phyloP scores from a whole-genome alignment of 2,329 filamentous ascomycete genomes.

The Neodidymelliopsis sp. region DNA sequence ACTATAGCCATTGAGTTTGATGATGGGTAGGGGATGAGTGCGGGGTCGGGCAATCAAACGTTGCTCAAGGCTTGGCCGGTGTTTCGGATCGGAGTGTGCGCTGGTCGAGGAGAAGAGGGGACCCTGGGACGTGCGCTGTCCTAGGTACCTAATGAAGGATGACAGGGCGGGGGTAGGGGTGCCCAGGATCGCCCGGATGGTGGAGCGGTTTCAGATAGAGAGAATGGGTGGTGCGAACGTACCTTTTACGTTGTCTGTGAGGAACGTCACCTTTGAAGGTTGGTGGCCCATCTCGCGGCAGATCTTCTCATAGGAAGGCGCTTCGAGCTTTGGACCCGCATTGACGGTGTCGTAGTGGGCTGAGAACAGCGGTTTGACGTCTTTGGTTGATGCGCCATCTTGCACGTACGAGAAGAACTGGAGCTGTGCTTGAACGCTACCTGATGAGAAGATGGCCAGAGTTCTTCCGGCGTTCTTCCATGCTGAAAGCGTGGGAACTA shows the following conservation, averaged over 20 bases:
- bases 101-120: too few species aligned
- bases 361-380: slow-evolving; percentile 48
- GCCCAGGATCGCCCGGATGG: slow-evolving; percentile 9
- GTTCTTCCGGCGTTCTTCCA: slow-evolving; percentile 65
- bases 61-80: slow-evolving; percentile 17
- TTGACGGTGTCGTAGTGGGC: slow-evolving; percentile 77
- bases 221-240: slow-evolving; percentile 24
- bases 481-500: slow-evolving; percentile 66
- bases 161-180: slow-evolving; percentile 8
- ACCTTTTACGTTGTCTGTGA: slow-evolving; percentile 78
- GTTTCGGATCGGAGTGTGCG: slow-evolving; percentile 12
- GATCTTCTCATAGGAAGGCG: slow-evolving; percentile 72
- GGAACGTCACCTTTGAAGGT: slow-evolving; percentile 71
- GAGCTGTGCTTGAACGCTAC: slow-evolving; percentile 81
- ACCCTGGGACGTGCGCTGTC: too few species aligned
- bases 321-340: slow-evolving; percentile 75
- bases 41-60: slow-evolving; percentile 18
- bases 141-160: background rate
- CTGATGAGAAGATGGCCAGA: slow-evolving; percentile 81
- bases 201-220: slow-evolving; percentile 21
- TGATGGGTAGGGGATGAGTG: slow-evolving; percentile 7
- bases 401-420: slow-evolving; percentile 72
- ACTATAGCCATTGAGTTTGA: slow-evolving; percentile 10
- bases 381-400: slow-evolving; percentile 49
- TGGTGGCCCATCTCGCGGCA: slow-evolving; percentile 56